Conservation (phyloP, 1,139 yeast species). For the Protomyces inouyei region DNA sequence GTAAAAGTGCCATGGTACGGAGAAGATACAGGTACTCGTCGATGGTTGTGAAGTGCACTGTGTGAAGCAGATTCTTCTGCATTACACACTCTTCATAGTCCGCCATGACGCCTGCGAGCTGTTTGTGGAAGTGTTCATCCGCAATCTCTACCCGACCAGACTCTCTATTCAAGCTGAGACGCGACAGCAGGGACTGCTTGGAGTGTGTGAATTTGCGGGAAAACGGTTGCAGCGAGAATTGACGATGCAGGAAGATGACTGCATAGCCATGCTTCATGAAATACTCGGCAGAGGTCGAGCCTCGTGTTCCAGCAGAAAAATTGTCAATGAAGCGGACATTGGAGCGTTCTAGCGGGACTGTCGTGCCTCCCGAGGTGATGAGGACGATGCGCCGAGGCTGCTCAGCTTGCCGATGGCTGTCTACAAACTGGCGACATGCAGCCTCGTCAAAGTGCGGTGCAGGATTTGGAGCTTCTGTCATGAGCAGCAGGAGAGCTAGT, state of each 20-base stretch:
- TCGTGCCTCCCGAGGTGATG: constrained; percentile 71
- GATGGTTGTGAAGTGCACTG: constrained; percentile 89
- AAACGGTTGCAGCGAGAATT: constrained; percentile 84
- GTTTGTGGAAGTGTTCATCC: not conserved
- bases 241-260: constrained; percentile 86
- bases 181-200: constrained; percentile 79
- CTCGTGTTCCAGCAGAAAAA: constrained; percentile 96
- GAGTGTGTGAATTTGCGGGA: constrained; percentile 79
- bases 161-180: constrained; percentile 45
- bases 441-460: constrained; percentile 1
- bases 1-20: constrained; percentile 56
- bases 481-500: not conserved
- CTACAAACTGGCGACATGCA: not conserved
- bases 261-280: constrained; percentile 81
- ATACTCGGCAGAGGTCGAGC: constrained; percentile 92
- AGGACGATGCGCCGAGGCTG: constrained; percentile 24
- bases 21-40: constrained; percentile 87
- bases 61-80: constrained; percentile 52
- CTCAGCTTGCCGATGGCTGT: not conserved
- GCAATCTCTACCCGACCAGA: constrained; percentile 18
- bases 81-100: constrained; percentile 50
- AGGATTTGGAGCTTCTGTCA: not conserved
- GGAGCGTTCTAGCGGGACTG: constrained; percentile 93
- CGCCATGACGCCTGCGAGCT: not conserved
- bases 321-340: constrained; percentile 95